Evolutionary conservation across 139 green algal genomes (phyloP), one percentile per base, ranked within the genome.

Genomic region (Chlamydomonas eustigma): DNA sequence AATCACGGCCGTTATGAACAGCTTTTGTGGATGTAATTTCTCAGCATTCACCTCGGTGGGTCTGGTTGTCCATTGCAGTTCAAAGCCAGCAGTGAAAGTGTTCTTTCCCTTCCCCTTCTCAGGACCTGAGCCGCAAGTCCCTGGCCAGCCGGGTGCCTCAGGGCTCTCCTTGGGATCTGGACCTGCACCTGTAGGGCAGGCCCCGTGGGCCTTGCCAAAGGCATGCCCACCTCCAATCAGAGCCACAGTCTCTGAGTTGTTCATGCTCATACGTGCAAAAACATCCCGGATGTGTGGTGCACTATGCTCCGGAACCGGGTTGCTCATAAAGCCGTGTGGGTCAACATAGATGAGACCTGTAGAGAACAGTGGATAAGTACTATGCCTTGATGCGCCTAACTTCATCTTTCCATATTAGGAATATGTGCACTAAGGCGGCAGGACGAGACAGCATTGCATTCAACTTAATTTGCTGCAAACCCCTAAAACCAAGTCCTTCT

Each of bases 251-350:
- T 88, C 84, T 0, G 39, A 37, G 69, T 86, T 78, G 36, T 85
- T 81, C 75, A 88, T 84, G 39, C 64, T 76, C 84, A 88, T 88
- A 68, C 76, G 76, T 2, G 8, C 76, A 39, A 88, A 88, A 28
- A 50, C 74, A 51, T 76, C 74, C n/a, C 81, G 80, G 75, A 88
- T 86, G 44, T 84, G 66, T 2, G 39, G 71, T 6, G 58, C 82
- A 8, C 51, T 80, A 18, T 33, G 1, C 1, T 71, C 44, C 1
- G 78, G 78, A 18, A 58, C 67, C 0, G 78, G 82, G 1, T 75
- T 24, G 65, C 66, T 78, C 78, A 81, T 64, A 36, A 66, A 63
- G 22, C 83, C 83, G 38, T 83, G 76, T 18, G 83, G 83, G 70
- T 88, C 84, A 39, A 84, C 78, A 64, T 87, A 84, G 52, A 86